Evolutionary conservation across 2,329 filamentous ascomycete species (phyloP), one percentile per base, ranked within the genome.

Genomic region (Alternaria sp.): DNA sequence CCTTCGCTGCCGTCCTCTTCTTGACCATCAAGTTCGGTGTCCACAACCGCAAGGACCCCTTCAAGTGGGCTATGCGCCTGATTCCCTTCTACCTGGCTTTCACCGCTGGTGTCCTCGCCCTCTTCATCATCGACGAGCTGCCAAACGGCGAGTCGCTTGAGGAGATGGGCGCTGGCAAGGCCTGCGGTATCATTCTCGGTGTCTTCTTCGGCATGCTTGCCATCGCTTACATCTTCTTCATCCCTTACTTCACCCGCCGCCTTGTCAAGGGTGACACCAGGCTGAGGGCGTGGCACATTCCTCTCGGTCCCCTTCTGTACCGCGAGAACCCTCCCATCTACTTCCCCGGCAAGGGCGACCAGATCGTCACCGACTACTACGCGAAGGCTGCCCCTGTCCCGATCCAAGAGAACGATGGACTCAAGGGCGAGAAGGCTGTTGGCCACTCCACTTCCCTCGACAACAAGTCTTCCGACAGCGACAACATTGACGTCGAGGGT

Each of bases 121-220:
- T 92, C 75, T 86, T 91, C 65, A 87, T 92, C 61, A 83, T 91
- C 50, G 78, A 85, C 66, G 81, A 84, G 67, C 76, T 79, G 6
- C 82, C 82, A 26, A 74, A 70, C 5, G 74, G 71, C 11, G 65
- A 72, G 15, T 74, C 71, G 14, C 68, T 75, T 0, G 60, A 78
- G 28, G 73, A 76, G 37, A 74, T 77, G 58, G 74, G 74, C 26
- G 67, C 69, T 56, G 73, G 74, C n/a, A 75, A 73, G 9, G 68
- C 71, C 21, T 69, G 57, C 33, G 73, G 73, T 25, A 74, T 75
- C 25, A 71, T 76, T 28, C 63, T 76, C 10, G 74, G 73, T 25
- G 72, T 75, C 37, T 75, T 75, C 59, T 65, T 62, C 26, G 74
- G 73, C 26, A 55, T 70, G 20, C 65, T 76, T 2, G 43, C 62